These are phyloP conservation scores for Claviceps humidiphila DNA, from an alignment of 2,329 filamentous ascomycete species.

Conservation along the genomic window DNA sequence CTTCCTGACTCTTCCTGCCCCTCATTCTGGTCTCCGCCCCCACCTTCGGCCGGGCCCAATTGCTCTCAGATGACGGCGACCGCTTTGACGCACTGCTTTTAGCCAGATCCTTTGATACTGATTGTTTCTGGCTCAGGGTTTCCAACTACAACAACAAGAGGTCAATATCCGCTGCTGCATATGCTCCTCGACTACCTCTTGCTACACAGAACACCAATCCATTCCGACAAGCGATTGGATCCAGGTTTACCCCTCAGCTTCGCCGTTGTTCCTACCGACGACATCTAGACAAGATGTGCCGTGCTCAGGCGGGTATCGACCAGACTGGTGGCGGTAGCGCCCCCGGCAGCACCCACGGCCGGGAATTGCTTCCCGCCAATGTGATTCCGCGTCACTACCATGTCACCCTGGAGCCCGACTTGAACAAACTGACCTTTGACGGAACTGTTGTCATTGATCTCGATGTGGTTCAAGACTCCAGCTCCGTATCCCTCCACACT, in stretches of 20 bases:
- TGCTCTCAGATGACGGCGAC: slow-evolving; percentile 1
- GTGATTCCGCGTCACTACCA: slow-evolving; percentile 89
- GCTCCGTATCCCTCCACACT: slow-evolving; percentile 75
- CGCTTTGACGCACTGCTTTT: slow-evolving; percentile 4
- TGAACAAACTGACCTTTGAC: slow-evolving; percentile 75
- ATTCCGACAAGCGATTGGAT: background rate
- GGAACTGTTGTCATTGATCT: slow-evolving; percentile 73
- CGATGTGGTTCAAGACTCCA: slow-evolving; percentile 73
- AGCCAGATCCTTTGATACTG: slow-evolving; percentile 2
- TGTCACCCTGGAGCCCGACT: slow-evolving; percentile 80
- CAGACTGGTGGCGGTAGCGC: slow-evolving; percentile 19
- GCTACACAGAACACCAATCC: background rate
- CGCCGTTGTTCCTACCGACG: slow-evolving; percentile 65
- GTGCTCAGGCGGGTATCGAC: slow-evolving; percentile 24
- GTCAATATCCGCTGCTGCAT: slow-evolving; percentile 1
- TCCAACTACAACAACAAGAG: background rate
- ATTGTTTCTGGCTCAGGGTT: background rate
- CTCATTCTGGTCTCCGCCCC: background rate
- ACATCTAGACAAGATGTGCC: slow-evolving; percentile 49
- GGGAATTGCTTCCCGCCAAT: slow-evolving; percentile 82
- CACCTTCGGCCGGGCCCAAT: background rate
- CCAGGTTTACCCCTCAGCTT: slow-evolving; percentile 9
- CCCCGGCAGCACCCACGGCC: slow-evolving; percentile 19
- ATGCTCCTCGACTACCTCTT: background rate
- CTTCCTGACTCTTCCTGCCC: background rate